Evolutionary conservation across 2,329 filamentous ascomycete genomes (phyloP).

Genomic region (Pseudocercospora macadamiae): DNA sequence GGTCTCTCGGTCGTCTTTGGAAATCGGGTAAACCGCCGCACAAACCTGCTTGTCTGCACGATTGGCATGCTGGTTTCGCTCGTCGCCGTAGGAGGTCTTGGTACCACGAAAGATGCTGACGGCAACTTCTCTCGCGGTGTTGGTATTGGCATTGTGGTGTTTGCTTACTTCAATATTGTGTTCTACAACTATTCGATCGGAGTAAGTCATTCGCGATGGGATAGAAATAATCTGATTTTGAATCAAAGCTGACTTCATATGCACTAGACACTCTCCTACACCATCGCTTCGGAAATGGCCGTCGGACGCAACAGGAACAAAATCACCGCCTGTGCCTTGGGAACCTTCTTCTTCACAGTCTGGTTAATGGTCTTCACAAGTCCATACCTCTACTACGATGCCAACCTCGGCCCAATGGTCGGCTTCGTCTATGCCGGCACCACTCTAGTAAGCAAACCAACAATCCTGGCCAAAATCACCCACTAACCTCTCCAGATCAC

Average conservation of each 20-base stretch:
- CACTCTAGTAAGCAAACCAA: slow-evolving; percentile 10
- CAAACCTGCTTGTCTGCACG: slow-evolving; percentile 28
- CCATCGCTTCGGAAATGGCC: slow-evolving; percentile 48
- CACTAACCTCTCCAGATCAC: slow-evolving; percentile 10
- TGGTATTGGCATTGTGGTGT: slow-evolving; percentile 26
- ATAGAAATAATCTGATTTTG: too few relatives aligned
- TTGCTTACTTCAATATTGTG: slow-evolving; percentile 29
- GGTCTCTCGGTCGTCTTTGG: slow-evolving; percentile 27
- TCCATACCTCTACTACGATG: slow-evolving; percentile 47
- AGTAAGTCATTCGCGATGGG: not conserved
- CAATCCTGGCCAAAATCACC: too few relatives aligned
- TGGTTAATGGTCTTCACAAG: slow-evolving; percentile 47
- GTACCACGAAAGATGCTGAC: slow-evolving; percentile 24
- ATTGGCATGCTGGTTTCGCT: slow-evolving; percentile 26
- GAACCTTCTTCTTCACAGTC: slow-evolving; percentile 49
- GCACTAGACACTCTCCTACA: slow-evolving; percentile 26
- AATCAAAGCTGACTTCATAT: too few relatives aligned
- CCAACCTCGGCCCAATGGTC: slow-evolving; percentile 41
- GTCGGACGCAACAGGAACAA: slow-evolving; percentile 54
- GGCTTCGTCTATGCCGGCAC: slow-evolving; percentile 33
- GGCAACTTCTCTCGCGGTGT: slow-evolving; percentile 26
- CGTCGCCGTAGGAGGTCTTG: slow-evolving; percentile 25
- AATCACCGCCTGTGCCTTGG: slow-evolving; percentile 49
- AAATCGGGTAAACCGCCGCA: slow-evolving; percentile 25
- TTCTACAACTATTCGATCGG: slow-evolving; percentile 31